Base-by-base conservation (phyloP, 768 basidiomycete genomes). In the Gloeophyllum trabeum region DNA sequence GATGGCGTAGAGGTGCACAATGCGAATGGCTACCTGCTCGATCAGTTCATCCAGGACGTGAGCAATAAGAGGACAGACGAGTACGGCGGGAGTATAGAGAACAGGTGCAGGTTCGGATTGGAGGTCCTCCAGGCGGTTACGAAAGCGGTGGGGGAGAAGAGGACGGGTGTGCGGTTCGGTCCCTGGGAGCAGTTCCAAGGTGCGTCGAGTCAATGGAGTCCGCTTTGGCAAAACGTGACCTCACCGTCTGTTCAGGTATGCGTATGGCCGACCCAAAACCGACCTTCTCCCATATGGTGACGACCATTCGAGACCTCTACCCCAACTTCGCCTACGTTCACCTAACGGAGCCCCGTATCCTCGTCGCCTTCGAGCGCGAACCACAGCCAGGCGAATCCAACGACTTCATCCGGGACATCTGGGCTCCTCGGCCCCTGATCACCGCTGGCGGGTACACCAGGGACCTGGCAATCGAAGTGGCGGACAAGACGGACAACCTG, bases 71-170 rank as follows among this genome's bases (percentile, higher is more conserved):
- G 80, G 13, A 73, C 68, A 5, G 81, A 85, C 53, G 60, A 68
- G 35, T 87, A 80, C 54, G 84, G 84, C 0, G 84, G 84, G 2
- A 70, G 68, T 35, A 58, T 83, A 22, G 73, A 79, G 54, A 73
- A 71, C 43, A 63, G 85, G 4, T 61, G 66, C 1, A 63, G 73
- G 21, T 84, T 87, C 53, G 51, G 57, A 0, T 57, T 79, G 4
- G 75, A 79, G 45, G 61, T 81, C 28, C 53, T 75, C 4, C 63
- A 71, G 26, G 75, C 73, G 1, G 58, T 82, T 1, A 61, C 59
- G 3, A 53, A 64, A 0, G 69, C 70, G 1, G 58, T 84, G 25
- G 82, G 83, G 0, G 54, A 7, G 7, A 7, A 7, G 28, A 7
- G 28, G 10, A 42, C 41, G 6, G 41, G 10, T 18, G 34, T 35